Base-by-base conservation (phyloP, 345 rosid genomes). In the Eucalyptus sp. region DNA sequence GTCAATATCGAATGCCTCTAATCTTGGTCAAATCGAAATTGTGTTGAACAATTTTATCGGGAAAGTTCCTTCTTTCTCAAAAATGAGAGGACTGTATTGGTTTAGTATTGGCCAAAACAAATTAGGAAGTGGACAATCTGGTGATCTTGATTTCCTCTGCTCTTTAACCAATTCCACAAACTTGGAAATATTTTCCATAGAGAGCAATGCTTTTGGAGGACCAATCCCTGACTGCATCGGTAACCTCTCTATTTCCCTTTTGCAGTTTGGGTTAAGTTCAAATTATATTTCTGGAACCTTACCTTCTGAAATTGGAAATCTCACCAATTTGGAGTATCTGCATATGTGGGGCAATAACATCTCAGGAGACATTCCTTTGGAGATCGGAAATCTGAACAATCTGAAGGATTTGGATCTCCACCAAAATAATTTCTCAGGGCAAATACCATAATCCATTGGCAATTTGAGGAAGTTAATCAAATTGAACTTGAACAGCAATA, bases 181-280 rank as follows among this genome's bases (percentile, higher is more conserved):
- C 0, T 29, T 62, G 17, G 4, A 29, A 13, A 3, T 0, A 13
- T 13, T 62, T 16, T 3, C 0, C 14, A 13, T 62, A 6, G 16
- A 13, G 3, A 0, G 0, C 0, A 64, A 64, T 7, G 71, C 71
- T 64, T 29, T 64, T 64, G 4, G 18, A 64, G 71, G 71, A 29
- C 0, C 17, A 64, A 5, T 64, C 7, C 37, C 37, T 3, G 5
- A 4, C 37, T 64, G 37, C n/a, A 64, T 64, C 4, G 9, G 18
- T 64, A 64, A 64, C 18, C 71, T 64, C 71, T 64, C 71, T n/a
- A 46, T 24, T 7, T 50, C 22, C 43, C 22, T 87, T 5, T 15
- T 4, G 0, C 0, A 0, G 4, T 10, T 92, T 25, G 2, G 0
- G 1, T 1, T 87, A 2, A 86, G 51, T 2, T 0, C 5, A 7